phyloP scores from a whole-genome alignment of 495 filamentous ascomycete species.

The Talaromyces liani region DNA sequence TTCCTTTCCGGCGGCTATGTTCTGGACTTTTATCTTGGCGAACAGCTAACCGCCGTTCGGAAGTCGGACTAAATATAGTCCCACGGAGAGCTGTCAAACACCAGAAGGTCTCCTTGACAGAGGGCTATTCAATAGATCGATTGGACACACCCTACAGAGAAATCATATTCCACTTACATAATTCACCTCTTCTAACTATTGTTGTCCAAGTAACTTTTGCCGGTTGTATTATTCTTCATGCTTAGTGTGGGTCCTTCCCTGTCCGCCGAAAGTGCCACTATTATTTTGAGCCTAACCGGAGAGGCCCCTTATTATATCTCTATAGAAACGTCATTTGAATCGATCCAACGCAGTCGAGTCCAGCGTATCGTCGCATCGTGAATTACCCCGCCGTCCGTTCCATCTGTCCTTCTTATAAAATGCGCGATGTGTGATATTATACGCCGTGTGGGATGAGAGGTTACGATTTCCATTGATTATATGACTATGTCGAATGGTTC shows the following conservation, averaged over 20 bases:
- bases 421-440: not conserved
- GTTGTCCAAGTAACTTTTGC: not conserved
- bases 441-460: not conserved
- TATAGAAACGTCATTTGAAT: conserved; percentile 5
- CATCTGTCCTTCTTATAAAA: not conserved
- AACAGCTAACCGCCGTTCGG: not conserved
- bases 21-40: not conserved
- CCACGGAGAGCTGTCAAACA: conserved; percentile 12
- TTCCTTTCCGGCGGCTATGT: not conserved
- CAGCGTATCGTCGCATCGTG: not conserved
- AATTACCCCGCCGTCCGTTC: not conserved
- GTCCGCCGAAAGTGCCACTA: not conserved
- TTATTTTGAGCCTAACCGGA: conserved; percentile 3
- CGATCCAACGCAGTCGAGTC: not conserved
- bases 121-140: too few relatives aligned
- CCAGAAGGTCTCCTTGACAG: not conserved
- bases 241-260: not conserved
- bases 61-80: not conserved
- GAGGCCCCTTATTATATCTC: not conserved
- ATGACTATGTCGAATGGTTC: not conserved
- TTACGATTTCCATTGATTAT: not conserved
- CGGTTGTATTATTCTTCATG: not conserved
- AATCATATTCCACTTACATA: too few relatives aligned
- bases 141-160: too few relatives aligned
- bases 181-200: not conserved